These are phyloP conservation scores for Plasmopara viticola DNA, from an alignment of 352 stramenopile genomes.

Conservation along the genomic window DNA sequence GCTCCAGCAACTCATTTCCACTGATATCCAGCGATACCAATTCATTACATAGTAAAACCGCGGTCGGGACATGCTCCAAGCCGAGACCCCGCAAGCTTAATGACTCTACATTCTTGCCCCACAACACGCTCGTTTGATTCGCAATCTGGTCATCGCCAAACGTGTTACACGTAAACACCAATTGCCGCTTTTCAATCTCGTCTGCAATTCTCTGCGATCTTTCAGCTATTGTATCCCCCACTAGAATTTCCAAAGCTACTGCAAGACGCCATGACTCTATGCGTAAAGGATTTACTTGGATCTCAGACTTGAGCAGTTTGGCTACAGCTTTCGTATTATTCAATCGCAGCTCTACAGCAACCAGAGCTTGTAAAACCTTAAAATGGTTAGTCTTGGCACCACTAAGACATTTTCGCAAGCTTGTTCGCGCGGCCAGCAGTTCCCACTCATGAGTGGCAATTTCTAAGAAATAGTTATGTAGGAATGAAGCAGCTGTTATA, in stretches of 20 bases:
- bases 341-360: constrained; percentile 34
- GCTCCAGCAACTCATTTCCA: constrained; percentile 39
- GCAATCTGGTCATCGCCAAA: constrained; percentile 22
- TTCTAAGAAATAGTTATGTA: constrained; percentile 13
- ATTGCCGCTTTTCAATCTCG: constrained; percentile 30
- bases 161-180: constrained; percentile 28
- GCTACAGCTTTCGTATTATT: constrained; percentile 39
- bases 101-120: constrained; percentile 1
- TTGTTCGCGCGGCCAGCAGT: constrained; percentile 31
- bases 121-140: background rate
- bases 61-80: constrained; percentile 30
- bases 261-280: constrained; percentile 45
- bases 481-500: background rate
- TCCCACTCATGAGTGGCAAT: constrained; percentile 42
- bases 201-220: constrained; percentile 22
- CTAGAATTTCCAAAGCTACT: constrained; percentile 46
- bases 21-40: constrained; percentile 42
- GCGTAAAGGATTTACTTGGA: constrained; percentile 30
- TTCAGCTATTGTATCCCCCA: constrained; percentile 26
- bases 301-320: constrained; percentile 24
- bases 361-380: constrained; percentile 30
- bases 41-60: constrained; percentile 26
- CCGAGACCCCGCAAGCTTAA: constrained; percentile 21
- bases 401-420: constrained; percentile 27
- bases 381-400: constrained; percentile 27